A percentile compares a stretch with the other conserved stretches of the same genome.
Conservation (phyloP, 306 rosid species). For the Inga leiocalycina region DNA sequence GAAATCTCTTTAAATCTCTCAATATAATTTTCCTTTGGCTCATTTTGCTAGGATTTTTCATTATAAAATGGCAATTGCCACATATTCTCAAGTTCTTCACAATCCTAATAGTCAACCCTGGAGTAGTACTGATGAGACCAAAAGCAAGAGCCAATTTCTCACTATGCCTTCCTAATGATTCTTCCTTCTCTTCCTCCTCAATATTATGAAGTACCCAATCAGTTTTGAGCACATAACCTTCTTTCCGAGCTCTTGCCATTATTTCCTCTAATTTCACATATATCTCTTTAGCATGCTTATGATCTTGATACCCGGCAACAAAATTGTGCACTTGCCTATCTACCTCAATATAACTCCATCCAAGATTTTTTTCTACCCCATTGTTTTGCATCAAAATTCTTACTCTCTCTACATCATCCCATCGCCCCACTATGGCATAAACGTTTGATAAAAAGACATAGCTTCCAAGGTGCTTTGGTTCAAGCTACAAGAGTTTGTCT, state of each 20-base stretch:
- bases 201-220: slow-evolving; percentile 13
- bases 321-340: slow-evolving; percentile 7
- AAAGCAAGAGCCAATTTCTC: slow-evolving; percentile 26
- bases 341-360: slow-evolving; percentile 17
- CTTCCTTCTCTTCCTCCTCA: slow-evolving; percentile 23
- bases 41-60: slow-evolving; percentile 18
- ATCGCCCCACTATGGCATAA: background rate
- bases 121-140: slow-evolving; percentile 18
- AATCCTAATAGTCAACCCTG: slow-evolving; percentile 7
- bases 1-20: slow-evolving; percentile 19
- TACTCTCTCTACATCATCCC: slow-evolving; percentile 26
- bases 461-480: slow-evolving; percentile 19
- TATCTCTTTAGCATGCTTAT: background rate
- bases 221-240: slow-evolving; percentile 7
- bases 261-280: slow-evolving; percentile 10
- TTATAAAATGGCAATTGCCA: slow-evolving; percentile 15
- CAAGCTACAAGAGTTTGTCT: slow-evolving; percentile 15
- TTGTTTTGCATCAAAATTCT: slow-evolving; percentile 13
- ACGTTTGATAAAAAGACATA: slow-evolving; percentile 16
- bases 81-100: slow-evolving; percentile 23
- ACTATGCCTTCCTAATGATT: slow-evolving; percentile 21
- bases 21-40: slow-evolving; percentile 2
- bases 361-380: slow-evolving; percentile 5
- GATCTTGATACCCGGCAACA: slow-evolving; percentile 12
- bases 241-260: slow-evolving; percentile 1